Conservation (phyloP, 495 filamentous ascomycete genomes). For the Astrothelium subdiscretum region DNA sequence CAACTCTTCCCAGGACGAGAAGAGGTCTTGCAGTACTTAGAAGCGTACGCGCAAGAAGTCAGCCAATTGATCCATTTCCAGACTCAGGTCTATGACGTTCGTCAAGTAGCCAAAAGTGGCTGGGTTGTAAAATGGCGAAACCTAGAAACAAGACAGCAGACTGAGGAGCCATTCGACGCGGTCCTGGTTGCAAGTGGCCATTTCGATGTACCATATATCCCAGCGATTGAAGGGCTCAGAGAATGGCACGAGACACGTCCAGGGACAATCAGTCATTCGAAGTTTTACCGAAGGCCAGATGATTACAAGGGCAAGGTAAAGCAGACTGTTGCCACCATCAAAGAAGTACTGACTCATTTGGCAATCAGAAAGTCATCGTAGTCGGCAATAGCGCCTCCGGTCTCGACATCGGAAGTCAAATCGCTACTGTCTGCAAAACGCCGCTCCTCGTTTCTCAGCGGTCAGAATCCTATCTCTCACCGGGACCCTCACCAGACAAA, state of each 20-base stretch:
- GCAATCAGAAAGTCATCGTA: conserved; percentile 54
- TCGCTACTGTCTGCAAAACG: conserved; percentile 39
- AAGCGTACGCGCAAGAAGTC: conserved; percentile 58
- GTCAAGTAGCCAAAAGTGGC: conserved; percentile 12
- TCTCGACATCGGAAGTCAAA: conserved; percentile 68
- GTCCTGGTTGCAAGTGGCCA: conserved; percentile 79
- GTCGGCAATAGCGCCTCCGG: conserved; percentile 73
- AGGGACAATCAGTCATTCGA: conserved; percentile 64
- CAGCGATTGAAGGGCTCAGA: conserved; percentile 46
- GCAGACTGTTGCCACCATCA: neutral
- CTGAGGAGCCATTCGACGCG: conserved; percentile 48
- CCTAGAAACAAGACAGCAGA: conserved; percentile 28
- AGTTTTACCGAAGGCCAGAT: conserved; percentile 56
- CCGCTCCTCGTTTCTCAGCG: conserved; percentile 44
- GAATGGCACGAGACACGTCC: conserved; percentile 50
- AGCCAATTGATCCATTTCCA: conserved; percentile 42
- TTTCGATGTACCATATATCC: conserved; percentile 61
- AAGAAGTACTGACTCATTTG: neutral
- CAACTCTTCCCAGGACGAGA: conserved; percentile 64
- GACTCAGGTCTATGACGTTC: conserved; percentile 45
- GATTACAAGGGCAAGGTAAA: conserved; percentile 39
- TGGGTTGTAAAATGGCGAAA: conserved; percentile 49
- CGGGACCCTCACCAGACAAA: conserved; percentile 23
- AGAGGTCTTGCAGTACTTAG: conserved; percentile 59
- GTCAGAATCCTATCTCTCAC: conserved; percentile 29